Base-by-base conservation (phyloP, 768 basidiomycete genomes). In the Clavaria fumosa region DNA sequence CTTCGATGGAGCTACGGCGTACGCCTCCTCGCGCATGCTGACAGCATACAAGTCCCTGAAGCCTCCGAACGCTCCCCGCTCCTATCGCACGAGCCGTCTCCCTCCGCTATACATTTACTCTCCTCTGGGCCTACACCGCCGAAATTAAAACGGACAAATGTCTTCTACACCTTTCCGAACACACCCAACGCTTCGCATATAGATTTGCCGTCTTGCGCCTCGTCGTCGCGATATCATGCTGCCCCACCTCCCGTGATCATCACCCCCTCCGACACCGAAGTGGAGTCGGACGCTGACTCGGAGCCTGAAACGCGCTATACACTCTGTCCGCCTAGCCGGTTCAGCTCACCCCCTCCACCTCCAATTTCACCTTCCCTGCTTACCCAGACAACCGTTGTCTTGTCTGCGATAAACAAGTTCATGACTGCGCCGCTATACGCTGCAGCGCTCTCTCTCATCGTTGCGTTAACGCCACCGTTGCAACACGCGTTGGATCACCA, bases 1-100 rank as follows among this genome's bases (percentile, higher is more conserved):
- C 58, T 95, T 21, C 79, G 91, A 11, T 96, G 93, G 83, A 90
- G 85, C 38, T 86, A 82, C 53, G 90, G 90, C 14, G 78, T 95
- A n/a, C 71, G 68, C 35, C 64, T 93, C 0, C 66, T 95, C 5
- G 69, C 83, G 0, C 71, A 70, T 40, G 79, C 83, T 2, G 83
- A 85, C 40, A 54, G 58, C 2, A 55, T 62, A 28, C 40, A 39
- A 22, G 38, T 43, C 44, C 44, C 26, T 33, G 49, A 47, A 9
- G 26, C 41, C 3, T 50, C 61, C 23, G 60, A 63, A 38, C 53
- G 46, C 2, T 57, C 59, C 11, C 62, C 65, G 3, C 53, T 67
- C 1, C 53, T 69, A 7, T 50, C 30, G 5, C 17, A n/a, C n/a
- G 32, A 7, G 32, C 35, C 35, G 41, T 26, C 43, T 30, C 7